These are phyloP conservation scores for Euphorbia schlechtendalii DNA, from an alignment of 441 rosid genomes.

Conservation along the genomic window DNA sequence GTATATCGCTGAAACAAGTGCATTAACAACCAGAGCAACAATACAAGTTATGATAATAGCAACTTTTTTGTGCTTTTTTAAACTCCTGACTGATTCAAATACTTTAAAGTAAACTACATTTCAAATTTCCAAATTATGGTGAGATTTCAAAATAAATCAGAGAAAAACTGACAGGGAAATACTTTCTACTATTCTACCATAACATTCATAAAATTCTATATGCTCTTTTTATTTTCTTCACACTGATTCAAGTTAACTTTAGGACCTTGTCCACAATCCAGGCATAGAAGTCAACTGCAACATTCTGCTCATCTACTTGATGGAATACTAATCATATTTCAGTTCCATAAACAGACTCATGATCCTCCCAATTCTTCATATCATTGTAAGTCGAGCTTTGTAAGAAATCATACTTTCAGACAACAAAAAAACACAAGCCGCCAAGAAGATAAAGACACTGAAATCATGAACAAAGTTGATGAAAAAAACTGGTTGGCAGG, in stretches of 20 bases:
- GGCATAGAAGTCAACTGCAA: background rate
- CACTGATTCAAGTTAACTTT: background rate
- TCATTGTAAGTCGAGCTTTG: background rate
- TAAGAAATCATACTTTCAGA: background rate
- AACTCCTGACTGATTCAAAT: background rate
- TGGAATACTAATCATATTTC: background rate
- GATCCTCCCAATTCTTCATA: background rate
- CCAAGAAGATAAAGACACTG: background rate
- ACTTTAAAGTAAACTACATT: too few species aligned
- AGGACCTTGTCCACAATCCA: background rate
- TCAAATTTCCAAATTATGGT: background rate
- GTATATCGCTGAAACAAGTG: background rate
- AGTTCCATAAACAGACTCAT: background rate
- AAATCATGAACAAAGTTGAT: background rate
- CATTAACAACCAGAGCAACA: background rate
- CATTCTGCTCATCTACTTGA: background rate
- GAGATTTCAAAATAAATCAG: background rate
- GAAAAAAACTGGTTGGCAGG: background rate
- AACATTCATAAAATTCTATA: background rate
- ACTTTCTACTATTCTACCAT: background rate
- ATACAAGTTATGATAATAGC: background rate
- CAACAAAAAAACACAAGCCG: background rate
- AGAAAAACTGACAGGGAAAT: background rate
- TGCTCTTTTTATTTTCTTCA: background rate
- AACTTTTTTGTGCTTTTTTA: background rate